These are phyloP conservation scores for Margaritispora aquatica DNA, from an alignment of 495 filamentous ascomycete species.

Conservation along the genomic window DNA sequence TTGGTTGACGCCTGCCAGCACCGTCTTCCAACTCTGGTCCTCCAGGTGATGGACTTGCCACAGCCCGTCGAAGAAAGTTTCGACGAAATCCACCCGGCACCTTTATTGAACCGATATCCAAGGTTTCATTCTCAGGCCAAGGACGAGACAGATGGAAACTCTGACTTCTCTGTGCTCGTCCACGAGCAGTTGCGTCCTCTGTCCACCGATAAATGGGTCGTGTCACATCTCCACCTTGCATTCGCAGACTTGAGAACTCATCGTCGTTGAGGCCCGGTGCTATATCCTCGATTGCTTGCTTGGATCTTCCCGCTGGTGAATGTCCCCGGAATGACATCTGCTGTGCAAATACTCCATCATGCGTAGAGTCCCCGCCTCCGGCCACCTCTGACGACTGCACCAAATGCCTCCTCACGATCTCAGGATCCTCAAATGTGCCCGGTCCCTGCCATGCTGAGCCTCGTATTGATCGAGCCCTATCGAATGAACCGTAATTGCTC, in stretches of 20 bases:
- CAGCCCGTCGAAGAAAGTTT: slow-evolving; percentile 72
- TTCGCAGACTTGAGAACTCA: slow-evolving; percentile 84
- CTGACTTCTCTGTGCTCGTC: slow-evolving; percentile 61
- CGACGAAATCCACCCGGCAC: slow-evolving; percentile 89
- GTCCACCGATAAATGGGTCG: slow-evolving; percentile 92
- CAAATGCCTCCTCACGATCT: slow-evolving; percentile 75
- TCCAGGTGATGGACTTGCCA: slow-evolving; percentile 45
- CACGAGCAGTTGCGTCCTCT: slow-evolving; percentile 62
- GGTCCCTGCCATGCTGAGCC: slow-evolving; percentile 28
- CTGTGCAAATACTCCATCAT: slow-evolving; percentile 21
- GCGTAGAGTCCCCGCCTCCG: slow-evolving; percentile 11
- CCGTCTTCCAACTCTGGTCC: slow-evolving; percentile 36
- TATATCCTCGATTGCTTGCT: slow-evolving; percentile 38
- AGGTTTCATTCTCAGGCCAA: slow-evolving; percentile 65
- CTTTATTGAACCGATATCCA: slow-evolving; percentile 83
- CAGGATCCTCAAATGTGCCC: slow-evolving; percentile 66
- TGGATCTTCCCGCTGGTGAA: slow-evolving; percentile 40
- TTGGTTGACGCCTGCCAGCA: slow-evolving; percentile 41
- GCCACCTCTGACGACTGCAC: slow-evolving; percentile 54
- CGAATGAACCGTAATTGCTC: slow-evolving; percentile 77
- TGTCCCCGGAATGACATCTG: slow-evolving; percentile 19
- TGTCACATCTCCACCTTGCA: slow-evolving; percentile 93
- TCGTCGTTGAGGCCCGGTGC: slow-evolving; percentile 55
- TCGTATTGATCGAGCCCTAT: slow-evolving; percentile 45
- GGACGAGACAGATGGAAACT: slow-evolving; percentile 77